Evolutionary conservation across 2,329 filamentous ascomycete species (phyloP), one percentile per base, ranked within the genome.

Genomic region (Cladosporium sp.): DNA sequence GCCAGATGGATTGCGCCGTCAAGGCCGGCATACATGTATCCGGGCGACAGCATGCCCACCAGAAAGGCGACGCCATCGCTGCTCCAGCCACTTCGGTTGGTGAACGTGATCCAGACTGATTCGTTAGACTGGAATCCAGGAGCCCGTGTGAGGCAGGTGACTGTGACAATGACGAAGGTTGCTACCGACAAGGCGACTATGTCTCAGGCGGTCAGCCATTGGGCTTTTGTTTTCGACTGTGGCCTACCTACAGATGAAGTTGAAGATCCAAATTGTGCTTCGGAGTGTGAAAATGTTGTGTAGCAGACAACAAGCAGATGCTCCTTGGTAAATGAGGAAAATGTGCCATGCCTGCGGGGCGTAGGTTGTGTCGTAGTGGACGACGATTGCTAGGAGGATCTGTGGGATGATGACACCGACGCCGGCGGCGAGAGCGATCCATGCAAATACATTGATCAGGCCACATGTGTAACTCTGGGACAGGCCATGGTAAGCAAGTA

Each of bases 251-350:
- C 72, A 51, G 74, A 68, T 41, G 59, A 58, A 48, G 74, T 73
- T 53, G 71, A 48, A 74, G 4, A 77, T 44, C 77, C 77, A 79
- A 11, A 78, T 72, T 53, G 78, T 71, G 33, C 77, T 64, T 51
- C 82, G 58, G 58, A 79, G 80, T 40, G 74, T 71, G 60, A 82
- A 83, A 35, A 80, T 71, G 53, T 82, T 58, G 81, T 74, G 80
- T 79, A 83, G 32, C 9, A 77, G 56, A 72, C 76, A 54, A 75
- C 77, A 62, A 77, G 78, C 33, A 55, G 53, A 18, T 18, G 62
- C 19, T 46, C 54, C 28, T 54, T 56, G 51, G 54, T 58, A 55
- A 2, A 55, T 42, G 4, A 55, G 11, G 13, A 55, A 55, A 31
- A 48, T 43, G 14, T 55, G 53, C 53, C 53, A 55, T 32, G 53